Evolutionary conservation across 345 rosid species (phyloP).

Genomic region (Bruguiera parviflora): DNA sequence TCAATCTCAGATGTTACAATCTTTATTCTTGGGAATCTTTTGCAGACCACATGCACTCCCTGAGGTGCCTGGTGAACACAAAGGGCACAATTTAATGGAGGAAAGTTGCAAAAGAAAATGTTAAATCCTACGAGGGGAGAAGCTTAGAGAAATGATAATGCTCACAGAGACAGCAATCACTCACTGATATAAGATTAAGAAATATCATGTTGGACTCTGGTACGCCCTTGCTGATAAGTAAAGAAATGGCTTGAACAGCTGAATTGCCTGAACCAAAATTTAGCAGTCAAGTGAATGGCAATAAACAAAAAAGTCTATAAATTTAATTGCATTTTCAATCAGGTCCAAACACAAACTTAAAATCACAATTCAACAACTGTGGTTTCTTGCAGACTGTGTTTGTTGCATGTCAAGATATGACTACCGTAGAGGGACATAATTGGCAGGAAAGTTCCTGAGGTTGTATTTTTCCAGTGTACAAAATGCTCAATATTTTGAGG

Average conservation of each 20-base stretch:
- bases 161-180: slow-evolving; percentile 19
- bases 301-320: neutral
- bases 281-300: neutral
- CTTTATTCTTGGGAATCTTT: slow-evolving; percentile 82
- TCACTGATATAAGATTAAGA: slow-evolving; percentile 91
- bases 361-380: neutral
- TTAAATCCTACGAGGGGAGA: neutral
- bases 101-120: neutral
- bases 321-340: neutral
- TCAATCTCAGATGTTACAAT: slow-evolving; percentile 99
- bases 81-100: slow-evolving; percentile 3
- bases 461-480: no score
- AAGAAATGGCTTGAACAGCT: slow-evolving; percentile 87
- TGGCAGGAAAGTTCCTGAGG: no score
- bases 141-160: neutral
- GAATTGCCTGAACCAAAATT: slow-evolving; percentile 63
- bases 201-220: slow-evolving; percentile 90
- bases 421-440: neutral
- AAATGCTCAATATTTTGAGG: no score
- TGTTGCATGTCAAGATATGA: neutral
- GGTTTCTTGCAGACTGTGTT: neutral
- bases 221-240: slow-evolving; percentile 83
- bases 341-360: neutral
- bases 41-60: slow-evolving; percentile 96
- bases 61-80: slow-evolving; percentile 77